Evolutionary conservation across 805 yeast species (phyloP).

Genomic region (Candida suzukii): DNA sequence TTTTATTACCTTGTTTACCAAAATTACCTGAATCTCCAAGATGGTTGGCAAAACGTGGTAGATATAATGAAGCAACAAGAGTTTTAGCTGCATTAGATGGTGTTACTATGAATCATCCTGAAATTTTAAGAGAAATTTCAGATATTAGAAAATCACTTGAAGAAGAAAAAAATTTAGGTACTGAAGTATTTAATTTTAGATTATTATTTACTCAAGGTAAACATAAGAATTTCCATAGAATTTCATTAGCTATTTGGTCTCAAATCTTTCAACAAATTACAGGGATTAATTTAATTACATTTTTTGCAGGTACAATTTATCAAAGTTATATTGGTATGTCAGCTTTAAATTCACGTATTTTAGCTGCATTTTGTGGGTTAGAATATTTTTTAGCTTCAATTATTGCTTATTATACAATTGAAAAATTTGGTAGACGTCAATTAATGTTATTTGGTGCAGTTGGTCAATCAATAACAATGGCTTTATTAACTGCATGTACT

Average conservation of each 20-base stretch:
- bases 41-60: constrained; percentile 33
- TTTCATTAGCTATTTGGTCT: constrained; percentile 34
- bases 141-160: constrained; percentile 14
- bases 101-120: constrained; percentile 7
- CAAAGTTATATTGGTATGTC: constrained; percentile 39
- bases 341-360: constrained; percentile 31
- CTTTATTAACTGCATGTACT: constrained; percentile 33
- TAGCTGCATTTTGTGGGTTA: constrained; percentile 36
- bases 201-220: constrained; percentile 33
- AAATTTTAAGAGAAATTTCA: constrained; percentile 8
- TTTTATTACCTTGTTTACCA: constrained; percentile 9
- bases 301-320: constrained; percentile 52
- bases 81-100: constrained; percentile 36
- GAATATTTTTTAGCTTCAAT: constrained; percentile 25
- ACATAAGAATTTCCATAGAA: constrained; percentile 40
- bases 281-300: constrained; percentile 53
- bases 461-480: constrained; percentile 42
- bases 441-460: constrained; percentile 23
- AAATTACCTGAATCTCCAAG: constrained; percentile 36
- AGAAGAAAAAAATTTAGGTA: constrained; percentile 14
- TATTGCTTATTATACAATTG: constrained; percentile 38
- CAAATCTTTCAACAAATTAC: constrained; percentile 43
- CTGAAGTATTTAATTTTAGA: constrained; percentile 17
- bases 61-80: constrained; percentile 33
- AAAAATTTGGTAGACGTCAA: constrained; percentile 34